Base-by-base conservation (phyloP, 805 yeast genomes). In the Zygosaccharomyces pseudorouxii region DNA sequence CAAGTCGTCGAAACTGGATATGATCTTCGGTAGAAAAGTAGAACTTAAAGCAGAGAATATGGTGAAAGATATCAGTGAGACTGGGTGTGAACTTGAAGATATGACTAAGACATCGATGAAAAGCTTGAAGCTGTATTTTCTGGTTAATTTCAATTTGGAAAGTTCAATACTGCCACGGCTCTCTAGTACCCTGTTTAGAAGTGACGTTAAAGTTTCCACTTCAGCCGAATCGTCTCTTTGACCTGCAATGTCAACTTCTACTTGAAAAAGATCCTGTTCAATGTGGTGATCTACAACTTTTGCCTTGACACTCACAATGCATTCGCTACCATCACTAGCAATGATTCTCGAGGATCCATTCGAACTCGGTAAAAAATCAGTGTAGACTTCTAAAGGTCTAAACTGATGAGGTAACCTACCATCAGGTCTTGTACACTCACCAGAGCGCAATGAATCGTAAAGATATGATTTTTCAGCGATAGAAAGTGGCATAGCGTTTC, bases 291-390 rank as follows among this genome's bases (percentile, higher is more conserved):
- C 74, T 12, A 87, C 86, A 3, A 90, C 97, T 58, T 86, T 85
- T 10, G 90, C 80, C 68, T 93, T 93, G 42, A 92, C 77, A 60
- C 97, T 93, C 4, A 89, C 92, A 29, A 93, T 84, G 58, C 96
- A 89, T 68, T 93, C 98, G 52, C 89, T 80, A 19, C 99, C 98
- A 66, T 92, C 98, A 42, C 86, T 77, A 29, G 89, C 77, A 54
- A 89, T 77, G 16, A 92, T 79, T 69, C 96, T 77, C 0, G 97
- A 85, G 2, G 97, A 89, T 11, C 99, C 99, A 68, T 92, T 88
- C 3, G 97, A 86, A 45, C 83, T 79, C 0, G 96, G 93, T 50
- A 93, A 73, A 58, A 92, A 85, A 43, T 84, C 84, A 6, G 87
- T 81, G 11, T 80, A 81, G 3, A 95, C 86, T 60, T 89, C 95